A percentile compares a stretch with the other conserved stretches of the same genome.
These are phyloP conservation scores for Aspergillus floridensis DNA, from an alignment of 2,329 filamentous ascomycete genomes.

Conservation along the genomic window DNA sequence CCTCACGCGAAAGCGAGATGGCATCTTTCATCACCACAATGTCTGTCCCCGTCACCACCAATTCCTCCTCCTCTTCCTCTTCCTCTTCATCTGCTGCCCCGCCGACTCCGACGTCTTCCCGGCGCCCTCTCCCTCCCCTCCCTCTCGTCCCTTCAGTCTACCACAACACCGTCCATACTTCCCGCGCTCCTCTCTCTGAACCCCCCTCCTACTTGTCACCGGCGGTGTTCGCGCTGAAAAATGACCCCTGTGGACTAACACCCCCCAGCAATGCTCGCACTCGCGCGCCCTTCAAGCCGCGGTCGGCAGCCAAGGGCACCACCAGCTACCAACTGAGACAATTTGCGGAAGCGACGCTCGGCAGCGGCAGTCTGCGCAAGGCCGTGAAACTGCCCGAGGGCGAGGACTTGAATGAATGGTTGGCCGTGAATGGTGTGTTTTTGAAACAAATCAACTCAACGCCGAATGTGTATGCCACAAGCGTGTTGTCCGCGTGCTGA, in stretches of 20 bases:
- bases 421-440: constrained; percentile 86
- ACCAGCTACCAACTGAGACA: constrained; percentile 92
- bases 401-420: constrained; percentile 96
- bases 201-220: constrained; percentile 39
- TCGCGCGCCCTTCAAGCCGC: constrained; percentile 86
- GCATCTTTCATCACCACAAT: constrained; percentile 79
- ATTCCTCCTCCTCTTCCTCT: constrained; percentile 28
- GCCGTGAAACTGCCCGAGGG: constrained; percentile 96
- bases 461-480: background rate
- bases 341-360: constrained; percentile 95
- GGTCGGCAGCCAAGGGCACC: constrained; percentile 78
- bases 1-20: constrained; percentile 47
- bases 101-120: constrained; percentile 18
- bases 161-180: constrained; percentile 33
- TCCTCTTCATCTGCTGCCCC: constrained; percentile 25
- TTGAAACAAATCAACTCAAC: constrained; percentile 13
- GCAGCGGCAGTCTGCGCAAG: constrained; percentile 90
- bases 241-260: constrained; percentile 42
- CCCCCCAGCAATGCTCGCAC: constrained; percentile 74
- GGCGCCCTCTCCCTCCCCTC: constrained; percentile 19
- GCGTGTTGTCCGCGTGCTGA: no score
- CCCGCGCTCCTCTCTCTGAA: constrained; percentile 27
- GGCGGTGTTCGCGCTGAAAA: constrained; percentile 35
- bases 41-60: constrained; percentile 56
- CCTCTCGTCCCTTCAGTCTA: constrained; percentile 27